Conservation (phyloP, 306 rosid genomes). For the Alnus rubra region DNA sequence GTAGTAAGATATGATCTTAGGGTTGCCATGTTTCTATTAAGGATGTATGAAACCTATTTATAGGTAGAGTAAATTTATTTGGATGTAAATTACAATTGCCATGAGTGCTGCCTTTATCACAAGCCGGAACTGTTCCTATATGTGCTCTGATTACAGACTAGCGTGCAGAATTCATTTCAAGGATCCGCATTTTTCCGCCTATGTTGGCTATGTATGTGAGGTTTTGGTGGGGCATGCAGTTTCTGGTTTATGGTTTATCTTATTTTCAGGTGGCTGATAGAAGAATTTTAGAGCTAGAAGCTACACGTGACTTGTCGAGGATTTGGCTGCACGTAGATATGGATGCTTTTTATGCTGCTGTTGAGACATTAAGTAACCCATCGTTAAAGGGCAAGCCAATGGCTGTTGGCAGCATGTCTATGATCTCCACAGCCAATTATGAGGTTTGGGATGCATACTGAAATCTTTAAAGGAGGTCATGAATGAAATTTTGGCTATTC, state of each 20-base stretch:
- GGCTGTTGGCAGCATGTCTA: slow-evolving; percentile 92
- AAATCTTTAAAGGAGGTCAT: not conserved
- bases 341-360: slow-evolving; percentile 99
- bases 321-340: slow-evolving; percentile 94
- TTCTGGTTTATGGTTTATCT: slow-evolving; percentile 13
- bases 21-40: no score
- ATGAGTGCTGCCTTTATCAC: not conserved
- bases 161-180: not conserved
- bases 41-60: not conserved
- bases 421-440: slow-evolving; percentile 94
- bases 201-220: slow-evolving; percentile 5
- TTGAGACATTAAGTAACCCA: slow-evolving; percentile 84
- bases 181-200: not conserved
- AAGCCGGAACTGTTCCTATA: not conserved
- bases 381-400: slow-evolving; percentile 70
- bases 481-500: not conserved
- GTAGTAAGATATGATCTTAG: no score
- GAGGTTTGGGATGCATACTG: slow-evolving; percentile 54
- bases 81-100: no score
- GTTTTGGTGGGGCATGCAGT: not conserved
- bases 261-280: slow-evolving; percentile 60
- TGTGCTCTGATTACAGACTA: not conserved
- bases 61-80: not conserved
- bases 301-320: slow-evolving; percentile 73
- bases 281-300: slow-evolving; percentile 72